Conservation (phyloP, 768 basidiomycete species). For the Serendipita vermifera region DNA sequence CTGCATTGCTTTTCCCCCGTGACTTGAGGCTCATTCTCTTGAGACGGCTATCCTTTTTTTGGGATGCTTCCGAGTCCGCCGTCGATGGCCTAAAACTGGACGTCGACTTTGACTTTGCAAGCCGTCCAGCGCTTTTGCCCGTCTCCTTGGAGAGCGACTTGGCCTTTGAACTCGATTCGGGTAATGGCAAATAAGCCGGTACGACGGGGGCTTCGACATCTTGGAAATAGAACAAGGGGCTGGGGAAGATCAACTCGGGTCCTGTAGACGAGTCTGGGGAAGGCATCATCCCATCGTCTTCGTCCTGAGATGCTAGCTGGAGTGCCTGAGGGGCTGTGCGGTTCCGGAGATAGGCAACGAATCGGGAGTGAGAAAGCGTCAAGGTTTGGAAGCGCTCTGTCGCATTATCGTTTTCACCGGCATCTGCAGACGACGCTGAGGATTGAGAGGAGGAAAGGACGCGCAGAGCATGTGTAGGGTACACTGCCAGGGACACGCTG, state of each 20-base stretch:
- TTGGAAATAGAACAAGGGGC: constrained; percentile 1
- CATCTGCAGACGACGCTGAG: not conserved
- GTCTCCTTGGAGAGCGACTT: not conserved
- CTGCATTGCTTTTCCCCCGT: not conserved
- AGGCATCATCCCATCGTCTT: not conserved
- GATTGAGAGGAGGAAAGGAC: not conserved
- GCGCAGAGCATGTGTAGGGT: constrained; percentile 1
- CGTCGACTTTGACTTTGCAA: not conserved
- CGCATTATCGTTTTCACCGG: not conserved
- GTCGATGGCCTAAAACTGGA: not conserved
- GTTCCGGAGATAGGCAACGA: constrained; percentile 4
- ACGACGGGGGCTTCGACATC: not conserved
- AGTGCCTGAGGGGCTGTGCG: not conserved
- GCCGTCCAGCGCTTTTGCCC: not conserved
- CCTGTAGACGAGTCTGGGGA: not conserved
- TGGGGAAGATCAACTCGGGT: not conserved
- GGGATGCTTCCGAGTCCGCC: not conserved
- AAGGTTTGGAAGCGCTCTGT: not conserved
- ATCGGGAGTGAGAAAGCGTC: constrained; percentile 1
- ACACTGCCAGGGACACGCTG: constrained; percentile 1
- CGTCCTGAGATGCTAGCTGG: not conserved
- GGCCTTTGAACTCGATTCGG: not conserved
- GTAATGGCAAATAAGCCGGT: constrained; percentile 4
- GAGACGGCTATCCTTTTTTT: not conserved
- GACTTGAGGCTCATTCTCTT: not conserved